Percentiles rank a stretch among this genome's conserved stretches.
Conservation (phyloP, 2,329 filamentous ascomycete genomes). For the Ceratocystis eucalypticola region DNA sequence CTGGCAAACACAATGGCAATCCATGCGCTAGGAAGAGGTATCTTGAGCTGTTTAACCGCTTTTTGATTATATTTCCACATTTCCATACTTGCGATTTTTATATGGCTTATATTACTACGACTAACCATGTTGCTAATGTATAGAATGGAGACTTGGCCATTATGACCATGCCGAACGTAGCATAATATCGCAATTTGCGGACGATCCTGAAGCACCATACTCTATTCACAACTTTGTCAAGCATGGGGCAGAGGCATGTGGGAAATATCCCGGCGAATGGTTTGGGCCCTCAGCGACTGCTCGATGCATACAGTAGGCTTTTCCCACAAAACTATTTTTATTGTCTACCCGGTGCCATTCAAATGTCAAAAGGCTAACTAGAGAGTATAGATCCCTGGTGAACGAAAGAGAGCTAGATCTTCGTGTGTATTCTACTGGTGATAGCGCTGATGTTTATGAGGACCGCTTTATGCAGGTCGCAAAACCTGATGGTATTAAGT, state of each 20-base stretch:
- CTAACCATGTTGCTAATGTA: not conserved
- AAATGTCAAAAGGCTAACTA: not conserved
- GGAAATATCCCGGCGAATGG: constrained; percentile 94
- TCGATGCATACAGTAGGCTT: constrained; percentile 73
- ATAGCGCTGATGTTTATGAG: constrained; percentile 85
- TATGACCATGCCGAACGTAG: constrained; percentile 47
- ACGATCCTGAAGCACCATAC: constrained; percentile 73
- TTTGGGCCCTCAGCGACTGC: constrained; percentile 96
- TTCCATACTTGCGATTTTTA: not conserved
- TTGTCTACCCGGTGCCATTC: no score
- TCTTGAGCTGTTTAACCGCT: not conserved
- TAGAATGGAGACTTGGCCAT: constrained; percentile 61
- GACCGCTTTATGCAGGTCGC: constrained; percentile 73
- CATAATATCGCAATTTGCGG: constrained; percentile 72
- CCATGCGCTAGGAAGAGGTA: constrained; percentile 65
- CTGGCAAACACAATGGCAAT: constrained; percentile 72
- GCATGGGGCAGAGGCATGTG: constrained; percentile 74
- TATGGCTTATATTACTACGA: not conserved
- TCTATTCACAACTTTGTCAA: constrained; percentile 91
- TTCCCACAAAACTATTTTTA: no score
- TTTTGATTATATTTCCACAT: no score
- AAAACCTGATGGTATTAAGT: constrained; percentile 48
- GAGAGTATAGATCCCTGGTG: constrained; percentile 51
- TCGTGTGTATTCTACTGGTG: constrained; percentile 76
- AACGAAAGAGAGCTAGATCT: constrained; percentile 52